Evolutionary conservation across 441 rosid species (phyloP).

Genomic region (Mallotus repandus): DNA sequence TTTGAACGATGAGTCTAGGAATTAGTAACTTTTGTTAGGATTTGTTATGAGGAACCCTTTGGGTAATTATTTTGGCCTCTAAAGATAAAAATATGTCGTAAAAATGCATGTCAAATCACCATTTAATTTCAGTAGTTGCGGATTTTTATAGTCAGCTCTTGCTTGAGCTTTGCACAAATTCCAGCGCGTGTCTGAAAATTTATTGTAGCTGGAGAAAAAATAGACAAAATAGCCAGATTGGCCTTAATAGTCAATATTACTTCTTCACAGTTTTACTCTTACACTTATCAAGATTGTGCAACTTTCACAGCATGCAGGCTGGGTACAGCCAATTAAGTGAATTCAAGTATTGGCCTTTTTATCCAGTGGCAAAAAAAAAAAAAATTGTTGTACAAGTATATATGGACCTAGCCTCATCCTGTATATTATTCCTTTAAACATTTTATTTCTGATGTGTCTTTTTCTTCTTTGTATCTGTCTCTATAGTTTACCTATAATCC

Average conservation of each 20-base stretch:
- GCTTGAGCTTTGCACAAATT: neutral
- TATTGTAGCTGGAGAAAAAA: neutral
- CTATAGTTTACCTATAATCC: neutral
- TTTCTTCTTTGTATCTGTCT: neutral
- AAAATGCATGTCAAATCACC: neutral
- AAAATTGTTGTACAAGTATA: too few species aligned
- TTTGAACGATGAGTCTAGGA: neutral
- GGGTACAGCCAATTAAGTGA: neutral
- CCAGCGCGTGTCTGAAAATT: neutral
- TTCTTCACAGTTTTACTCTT: conserved; percentile 1
- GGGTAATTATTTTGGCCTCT: neutral
- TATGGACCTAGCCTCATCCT: neutral
- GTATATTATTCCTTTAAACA: neutral
- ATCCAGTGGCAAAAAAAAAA: neutral
- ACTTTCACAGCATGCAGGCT: neutral
- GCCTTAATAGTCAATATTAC: neutral
- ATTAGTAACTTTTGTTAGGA: neutral
- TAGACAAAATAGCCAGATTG: neutral
- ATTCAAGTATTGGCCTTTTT: neutral
- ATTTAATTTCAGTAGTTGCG: neutral
- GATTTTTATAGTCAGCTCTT: neutral
- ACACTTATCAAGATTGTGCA: neutral
- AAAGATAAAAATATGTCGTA: neutral
- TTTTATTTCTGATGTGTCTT: neutral
- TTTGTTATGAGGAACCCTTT: neutral